These are phyloP conservation scores for Cicer bijugum DNA, from an alignment of 306 rosid genomes.

Conservation along the genomic window DNA sequence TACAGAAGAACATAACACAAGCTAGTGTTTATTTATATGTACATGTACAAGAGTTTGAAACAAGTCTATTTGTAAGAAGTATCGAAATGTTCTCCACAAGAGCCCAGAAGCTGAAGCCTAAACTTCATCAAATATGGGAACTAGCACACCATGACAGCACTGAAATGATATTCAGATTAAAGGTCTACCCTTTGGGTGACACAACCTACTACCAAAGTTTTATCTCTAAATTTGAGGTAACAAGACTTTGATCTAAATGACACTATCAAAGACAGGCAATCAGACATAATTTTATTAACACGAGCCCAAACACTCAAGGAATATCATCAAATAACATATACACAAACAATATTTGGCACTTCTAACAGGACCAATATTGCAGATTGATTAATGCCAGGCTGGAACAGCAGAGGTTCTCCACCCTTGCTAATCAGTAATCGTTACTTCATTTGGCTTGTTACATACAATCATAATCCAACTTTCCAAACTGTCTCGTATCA, in stretches of 20 bases:
- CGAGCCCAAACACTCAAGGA: slow-evolving; percentile 44
- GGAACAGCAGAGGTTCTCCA: slow-evolving; percentile 43
- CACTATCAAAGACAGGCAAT: slow-evolving; percentile 12
- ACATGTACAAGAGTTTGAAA: slow-evolving; percentile 36
- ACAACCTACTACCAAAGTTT: slow-evolving; percentile 31
- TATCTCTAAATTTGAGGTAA: slow-evolving; percentile 31
- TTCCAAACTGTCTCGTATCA: slow-evolving; percentile 46
- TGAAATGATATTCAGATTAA: slow-evolving; percentile 14
- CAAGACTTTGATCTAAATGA: slow-evolving; percentile 29
- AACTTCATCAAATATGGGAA: slow-evolving; percentile 21
- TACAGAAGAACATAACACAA: neutral
- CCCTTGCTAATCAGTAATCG: slow-evolving; percentile 35
- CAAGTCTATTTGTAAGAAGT: neutral
- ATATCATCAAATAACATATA: slow-evolving; percentile 44
- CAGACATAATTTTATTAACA: slow-evolving; percentile 34
- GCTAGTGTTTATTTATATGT: neutral
- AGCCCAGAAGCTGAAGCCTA: slow-evolving; percentile 17
- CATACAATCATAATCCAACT: slow-evolving; percentile 23
- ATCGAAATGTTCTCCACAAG: slow-evolving; percentile 23
- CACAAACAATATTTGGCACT: slow-evolving; percentile 47
- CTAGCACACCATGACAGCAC: neutral
- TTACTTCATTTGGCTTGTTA: slow-evolving; percentile 41
- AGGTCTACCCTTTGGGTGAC: slow-evolving; percentile 34
- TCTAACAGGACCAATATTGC: slow-evolving; percentile 36
- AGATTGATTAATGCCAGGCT: slow-evolving; percentile 41